Evolutionary conservation across 345 rosid species (phyloP).

Genomic region (Moricandia arvensis): DNA sequence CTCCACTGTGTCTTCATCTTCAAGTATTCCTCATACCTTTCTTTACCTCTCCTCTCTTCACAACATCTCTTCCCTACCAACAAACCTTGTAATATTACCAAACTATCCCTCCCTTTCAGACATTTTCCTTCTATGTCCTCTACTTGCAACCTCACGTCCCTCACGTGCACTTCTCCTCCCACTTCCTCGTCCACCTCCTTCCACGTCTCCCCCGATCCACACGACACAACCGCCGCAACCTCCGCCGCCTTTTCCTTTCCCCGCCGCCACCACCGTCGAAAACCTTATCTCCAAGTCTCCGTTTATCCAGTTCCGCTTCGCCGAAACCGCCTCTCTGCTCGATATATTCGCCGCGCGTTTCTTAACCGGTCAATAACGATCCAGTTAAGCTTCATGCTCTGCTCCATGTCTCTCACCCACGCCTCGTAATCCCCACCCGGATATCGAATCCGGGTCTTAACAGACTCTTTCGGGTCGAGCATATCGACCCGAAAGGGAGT

Average conservation of each 20-base stretch:
- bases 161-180: constrained; percentile 67
- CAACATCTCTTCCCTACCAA: constrained; percentile 47
- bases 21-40: constrained; percentile 44
- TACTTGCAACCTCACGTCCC: constrained; percentile 61
- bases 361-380: constrained; percentile 57
- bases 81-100: constrained; percentile 53
- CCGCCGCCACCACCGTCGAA: constrained; percentile 36
- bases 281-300: constrained; percentile 58
- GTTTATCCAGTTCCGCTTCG: constrained; percentile 63
- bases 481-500: constrained; percentile 67
- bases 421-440: constrained; percentile 34
- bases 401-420: constrained; percentile 54
- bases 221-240: constrained; percentile 33
- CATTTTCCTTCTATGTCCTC: constrained; percentile 79
- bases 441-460: constrained; percentile 33
- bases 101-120: constrained; percentile 64
- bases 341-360: constrained; percentile 63
- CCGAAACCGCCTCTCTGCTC: constrained; percentile 53
- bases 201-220: constrained; percentile 42
- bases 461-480: constrained; percentile 52
- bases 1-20: constrained; percentile 41
- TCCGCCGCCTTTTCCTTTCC: not conserved
- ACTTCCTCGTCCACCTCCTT: constrained; percentile 57
- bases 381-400: constrained; percentile 60
- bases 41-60: not conserved